Base-by-base conservation (phyloP, 2,329 filamentous ascomycete genomes). In the Colletotrichum echinochloae region DNA sequence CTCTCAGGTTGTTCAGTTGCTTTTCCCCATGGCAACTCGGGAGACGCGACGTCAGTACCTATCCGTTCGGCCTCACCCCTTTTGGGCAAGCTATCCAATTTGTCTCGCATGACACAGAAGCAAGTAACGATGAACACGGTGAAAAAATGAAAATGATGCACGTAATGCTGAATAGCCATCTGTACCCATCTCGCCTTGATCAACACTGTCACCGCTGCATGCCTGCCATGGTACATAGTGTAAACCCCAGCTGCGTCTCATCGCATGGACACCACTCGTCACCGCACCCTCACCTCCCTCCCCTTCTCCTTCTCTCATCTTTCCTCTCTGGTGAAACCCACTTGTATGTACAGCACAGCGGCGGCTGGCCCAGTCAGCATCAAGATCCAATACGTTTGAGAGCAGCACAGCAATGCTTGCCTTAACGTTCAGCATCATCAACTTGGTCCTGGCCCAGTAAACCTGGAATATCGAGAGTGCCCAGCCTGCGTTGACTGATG, bases 141-240 rank as follows among this genome's bases (percentile, higher is more conserved):
- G 57, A 16, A 55, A 55, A 39, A 35, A 49, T 46, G 37, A 30
- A 48, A 23, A 66, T 62, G 49, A 62, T 66, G 64, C 56, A 55
- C 56, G 49, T 39, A 35, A 46, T 30, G 56, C 9, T 41, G 41
- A 14, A 18, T 26, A 37, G 30, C 30, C 57, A 48, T 35, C 41
- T 20, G n/a, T 49, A 54, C n/a, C 48, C 55, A 46, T 37, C 57
- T 62, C 55, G 57, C 39, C 28, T 46, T 23, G 39, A 39, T 33
- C 56, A 18, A 28, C 48, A 54, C 39, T 44, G 26, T n/a, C 18
- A 44, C 49, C 23, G 39, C 30, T 60, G 51, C 62, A 16, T 41
- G 54, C 28, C 16, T 51, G 44, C 37, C 16, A 39, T 49, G 33
- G 33, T 59, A 35, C 12, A 44, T 41, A 20, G 6, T 33, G 49